phyloP scores from a whole-genome alignment of 495 filamentous ascomycete species.

The Talaromyces adpressus region DNA sequence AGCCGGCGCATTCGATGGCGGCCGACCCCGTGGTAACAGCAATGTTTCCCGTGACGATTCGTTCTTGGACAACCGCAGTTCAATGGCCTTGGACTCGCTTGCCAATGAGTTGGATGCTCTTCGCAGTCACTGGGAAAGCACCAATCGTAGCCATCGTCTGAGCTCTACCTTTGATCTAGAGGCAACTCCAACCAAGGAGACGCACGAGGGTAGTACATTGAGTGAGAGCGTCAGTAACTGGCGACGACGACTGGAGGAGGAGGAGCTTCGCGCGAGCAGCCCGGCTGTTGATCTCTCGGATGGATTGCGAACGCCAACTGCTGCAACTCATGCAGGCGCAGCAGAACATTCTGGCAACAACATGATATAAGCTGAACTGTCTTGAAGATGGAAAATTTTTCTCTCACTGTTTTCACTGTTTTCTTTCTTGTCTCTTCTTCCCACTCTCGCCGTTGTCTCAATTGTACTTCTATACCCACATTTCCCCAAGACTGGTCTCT shows the following conservation, averaged over 20 bases:
- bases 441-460: not conserved
- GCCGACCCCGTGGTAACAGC: conserved; percentile 35
- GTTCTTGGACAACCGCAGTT: conserved; percentile 64
- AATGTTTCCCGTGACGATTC: conserved; percentile 50
- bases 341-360: conserved; percentile 16
- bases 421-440: not conserved
- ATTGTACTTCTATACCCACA: conserved; percentile 10
- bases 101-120: conserved; percentile 86
- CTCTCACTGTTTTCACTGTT: not conserved
- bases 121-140: conserved; percentile 88
- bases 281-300: conserved; percentile 11
- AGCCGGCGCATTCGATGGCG: conserved; percentile 17
- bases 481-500: not conserved
- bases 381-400: not conserved
- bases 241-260: conserved; percentile 64
- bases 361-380: conserved; percentile 24
- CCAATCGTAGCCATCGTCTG: conserved; percentile 83
- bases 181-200: conserved; percentile 49
- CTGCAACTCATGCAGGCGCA: not conserved
- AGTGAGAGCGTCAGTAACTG: conserved; percentile 68
- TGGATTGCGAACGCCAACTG: not conserved
- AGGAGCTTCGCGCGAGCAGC: conserved; percentile 34
- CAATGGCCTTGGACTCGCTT: conserved; percentile 81
- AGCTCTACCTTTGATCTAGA: conserved; percentile 86
- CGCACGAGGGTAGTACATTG: conserved; percentile 40